These are phyloP conservation scores for Globisporangium takayamanum DNA, from an alignment of 352 stramenopile genomes.

Conservation along the genomic window DNA sequence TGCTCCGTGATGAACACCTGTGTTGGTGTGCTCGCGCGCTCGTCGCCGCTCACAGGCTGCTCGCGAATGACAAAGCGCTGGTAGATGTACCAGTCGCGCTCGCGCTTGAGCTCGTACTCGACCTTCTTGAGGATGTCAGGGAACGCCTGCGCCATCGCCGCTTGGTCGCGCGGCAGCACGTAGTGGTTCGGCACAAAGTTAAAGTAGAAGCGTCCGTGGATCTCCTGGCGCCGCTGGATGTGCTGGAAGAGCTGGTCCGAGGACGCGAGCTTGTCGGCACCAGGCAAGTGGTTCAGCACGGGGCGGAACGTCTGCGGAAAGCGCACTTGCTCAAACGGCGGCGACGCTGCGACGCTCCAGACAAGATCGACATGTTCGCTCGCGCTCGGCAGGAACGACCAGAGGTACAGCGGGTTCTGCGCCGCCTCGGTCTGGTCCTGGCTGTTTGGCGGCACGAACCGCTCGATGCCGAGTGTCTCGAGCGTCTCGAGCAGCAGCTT, in stretches of 20 bases:
- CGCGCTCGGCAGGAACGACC: slow-evolving; percentile 32
- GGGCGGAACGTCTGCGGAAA: slow-evolving; percentile 33
- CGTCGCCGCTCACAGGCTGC: slow-evolving; percentile 24
- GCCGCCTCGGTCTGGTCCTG: slow-evolving; percentile 15
- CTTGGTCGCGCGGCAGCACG: slow-evolving; percentile 53
- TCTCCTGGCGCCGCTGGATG: slow-evolving; percentile 33
- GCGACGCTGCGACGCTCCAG: slow-evolving; percentile 31
- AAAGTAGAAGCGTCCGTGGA: slow-evolving; percentile 60
- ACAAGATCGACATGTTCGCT: slow-evolving; percentile 62
- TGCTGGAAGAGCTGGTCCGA: slow-evolving; percentile 39
- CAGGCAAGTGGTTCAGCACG: slow-evolving; percentile 74
- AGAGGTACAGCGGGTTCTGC: slow-evolving; percentile 19
- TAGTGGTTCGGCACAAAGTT: slow-evolving; percentile 55
- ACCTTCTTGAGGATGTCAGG: slow-evolving; percentile 34
- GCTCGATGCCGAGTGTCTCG: slow-evolving; percentile 41
- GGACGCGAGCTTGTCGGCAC: slow-evolving; percentile 38
- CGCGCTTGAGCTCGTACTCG: slow-evolving; percentile 46
- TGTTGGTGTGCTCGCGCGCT: slow-evolving; percentile 17
- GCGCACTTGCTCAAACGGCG: slow-evolving; percentile 31
- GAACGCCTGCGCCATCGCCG: slow-evolving; percentile 39
- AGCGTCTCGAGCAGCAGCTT: slow-evolving; percentile 45
- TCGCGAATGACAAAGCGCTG: slow-evolving; percentile 60
- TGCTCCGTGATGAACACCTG: slow-evolving; percentile 38
- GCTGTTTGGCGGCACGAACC: slow-evolving; percentile 24
- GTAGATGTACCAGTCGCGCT: slow-evolving; percentile 44